phyloP scores from a whole-genome alignment of 768 basidiomycete species.

The Russula vinacea region DNA sequence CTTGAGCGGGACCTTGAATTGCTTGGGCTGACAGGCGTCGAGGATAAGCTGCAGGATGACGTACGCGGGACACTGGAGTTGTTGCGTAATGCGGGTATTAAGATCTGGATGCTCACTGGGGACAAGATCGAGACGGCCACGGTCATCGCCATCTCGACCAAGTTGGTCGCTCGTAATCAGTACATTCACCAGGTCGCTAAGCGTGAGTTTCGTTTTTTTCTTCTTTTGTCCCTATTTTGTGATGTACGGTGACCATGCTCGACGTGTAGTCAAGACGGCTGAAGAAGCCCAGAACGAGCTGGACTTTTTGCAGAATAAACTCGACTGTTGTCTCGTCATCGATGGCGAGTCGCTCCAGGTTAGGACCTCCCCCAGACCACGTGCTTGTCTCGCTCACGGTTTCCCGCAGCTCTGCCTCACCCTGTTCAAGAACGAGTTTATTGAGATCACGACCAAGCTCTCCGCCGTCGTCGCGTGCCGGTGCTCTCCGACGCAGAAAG shows the following conservation, averaged over 20 bases:
- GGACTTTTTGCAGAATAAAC: constrained; percentile 90
- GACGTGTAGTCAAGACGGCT: constrained; percentile 67
- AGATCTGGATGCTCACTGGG: constrained; percentile 99
- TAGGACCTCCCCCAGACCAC: constrained; percentile 24
- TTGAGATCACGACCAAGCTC: constrained; percentile 92
- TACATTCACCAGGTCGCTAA: constrained; percentile 97
- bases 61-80: constrained; percentile 92
- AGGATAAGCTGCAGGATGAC: constrained; percentile 97
- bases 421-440: constrained; percentile 89
- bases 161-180: constrained; percentile 91
- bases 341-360: constrained; percentile 97
- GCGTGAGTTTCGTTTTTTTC: constrained; percentile 48
- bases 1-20: constrained; percentile 90
- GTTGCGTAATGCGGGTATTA: constrained; percentile 91
- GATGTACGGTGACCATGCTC: constrained; percentile 13
- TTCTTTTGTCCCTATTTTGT: constrained; percentile 4
- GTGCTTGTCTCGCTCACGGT: background rate
- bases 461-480: constrained; percentile 97
- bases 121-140: constrained; percentile 99
- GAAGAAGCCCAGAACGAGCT: constrained; percentile 83
- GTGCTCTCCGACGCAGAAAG: constrained; percentile 98
- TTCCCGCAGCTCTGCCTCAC: constrained; percentile 75
- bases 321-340: constrained; percentile 97
- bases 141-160: constrained; percentile 96
- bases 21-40: constrained; percentile 94